Base-by-base conservation (phyloP, 257 asterid genomes). In the Perilla frutescens region DNA sequence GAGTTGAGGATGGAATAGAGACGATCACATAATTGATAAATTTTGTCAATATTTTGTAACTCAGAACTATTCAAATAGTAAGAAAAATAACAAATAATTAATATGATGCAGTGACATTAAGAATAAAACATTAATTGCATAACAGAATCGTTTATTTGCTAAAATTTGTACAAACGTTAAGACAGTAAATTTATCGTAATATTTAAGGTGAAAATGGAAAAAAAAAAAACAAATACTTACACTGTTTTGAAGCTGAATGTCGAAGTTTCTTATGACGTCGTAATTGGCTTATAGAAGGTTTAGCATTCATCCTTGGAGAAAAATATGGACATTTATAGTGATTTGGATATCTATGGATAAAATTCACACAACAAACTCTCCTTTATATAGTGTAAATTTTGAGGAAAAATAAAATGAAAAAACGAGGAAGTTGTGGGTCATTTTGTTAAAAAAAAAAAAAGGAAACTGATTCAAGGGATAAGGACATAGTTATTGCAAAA, bases 401-500 rank as follows among this genome's bases (percentile, higher is more conserved):
- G 41, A 50, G 9, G 4, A 37, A 7, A 15, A 40, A 62, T 1
- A 41, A 4, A 4, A n/a, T 13, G 29, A 3, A 36, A 32, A 36
- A 20, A 62, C 44, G 62, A 4, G 13, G 5, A 68, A 66, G 26
- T 2, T 58, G 62, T 58, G 81, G 75, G 76, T 61, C 75, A 69
- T 29, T 20, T 60, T 61, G 72, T 14, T 53, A 51, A 64, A 68
- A 62, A 37, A 58, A 15, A 4, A 62, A 69, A 40, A 51, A 5
- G 5, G 47, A 63, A 10, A 15, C 32, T 49, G n/a, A 31, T 8
- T 64, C n/a, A 51, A 31, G 49, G 73, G 85, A 77, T 77, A 51
- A 77, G 80, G 64, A 31, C 44, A 12, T 2, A 79, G 61, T 82
- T 75, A 82, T 77, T 72, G 75, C 77, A 36, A 31, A 47, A 4